Conservation (phyloP, 768 basidiomycete genomes). For the Termitomyces sp. region DNA sequence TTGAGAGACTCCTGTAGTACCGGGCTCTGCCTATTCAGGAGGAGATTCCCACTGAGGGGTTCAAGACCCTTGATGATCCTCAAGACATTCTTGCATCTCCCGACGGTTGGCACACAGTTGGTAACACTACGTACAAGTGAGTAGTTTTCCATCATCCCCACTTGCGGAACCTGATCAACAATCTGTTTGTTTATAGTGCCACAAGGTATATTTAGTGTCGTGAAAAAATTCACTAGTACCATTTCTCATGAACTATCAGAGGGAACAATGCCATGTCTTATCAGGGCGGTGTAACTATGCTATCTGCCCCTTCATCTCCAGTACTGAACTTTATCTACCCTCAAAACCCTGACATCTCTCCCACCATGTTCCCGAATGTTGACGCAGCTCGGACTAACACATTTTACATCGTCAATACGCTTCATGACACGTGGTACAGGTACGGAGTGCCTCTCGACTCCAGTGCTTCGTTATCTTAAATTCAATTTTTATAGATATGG, state of each 20-base stretch:
- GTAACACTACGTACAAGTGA: conserved; percentile 15
- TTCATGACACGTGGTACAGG: conserved; percentile 46
- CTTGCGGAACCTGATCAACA: neutral
- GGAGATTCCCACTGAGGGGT: conserved; percentile 43
- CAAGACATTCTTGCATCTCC: conserved; percentile 47
- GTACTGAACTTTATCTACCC: conserved; percentile 39
- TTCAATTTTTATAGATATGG: conserved; percentile 31
- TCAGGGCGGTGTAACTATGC: conserved; percentile 24
- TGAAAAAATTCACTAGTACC: neutral
- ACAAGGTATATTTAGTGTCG: neutral
- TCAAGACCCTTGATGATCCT: conserved; percentile 43
- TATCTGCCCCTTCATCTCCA: conserved; percentile 35
- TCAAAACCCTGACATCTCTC: conserved; percentile 24
- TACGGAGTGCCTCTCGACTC: conserved; percentile 19
- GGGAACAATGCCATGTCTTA: conserved; percentile 40
- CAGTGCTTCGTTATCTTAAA: neutral
- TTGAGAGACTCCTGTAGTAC: conserved; percentile 26
- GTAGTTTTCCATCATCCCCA: neutral
- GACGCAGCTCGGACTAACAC: conserved; percentile 52
- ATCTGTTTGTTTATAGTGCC: neutral
- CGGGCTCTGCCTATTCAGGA: conserved; percentile 44
- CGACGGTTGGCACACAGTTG: conserved; percentile 34
- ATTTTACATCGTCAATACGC: conserved; percentile 60
- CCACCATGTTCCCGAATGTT: conserved; percentile 36
- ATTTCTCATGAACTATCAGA: conserved; percentile 12